These are phyloP conservation scores for Solanum lycopersicoides DNA, from an alignment of 257 asterid species.

Conservation along the genomic window DNA sequence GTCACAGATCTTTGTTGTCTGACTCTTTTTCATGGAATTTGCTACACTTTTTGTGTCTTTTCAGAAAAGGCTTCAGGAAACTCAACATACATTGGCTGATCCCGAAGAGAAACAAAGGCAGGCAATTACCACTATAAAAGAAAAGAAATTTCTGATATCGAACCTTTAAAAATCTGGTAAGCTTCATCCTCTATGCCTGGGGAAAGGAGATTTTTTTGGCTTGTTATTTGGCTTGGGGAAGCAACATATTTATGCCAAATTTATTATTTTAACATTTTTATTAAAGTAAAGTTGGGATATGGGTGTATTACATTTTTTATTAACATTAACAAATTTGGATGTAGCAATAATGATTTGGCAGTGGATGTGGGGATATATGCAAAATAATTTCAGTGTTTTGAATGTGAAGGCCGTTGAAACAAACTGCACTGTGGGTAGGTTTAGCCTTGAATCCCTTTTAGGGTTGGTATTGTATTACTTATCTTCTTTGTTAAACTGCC, in stretches of 20 bases:
- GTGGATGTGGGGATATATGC: neutral
- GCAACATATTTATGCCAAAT: neutral
- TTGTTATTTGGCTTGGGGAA: neutral
- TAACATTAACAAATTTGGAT: neutral
- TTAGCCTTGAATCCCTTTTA: no score
- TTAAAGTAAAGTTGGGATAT: neutral
- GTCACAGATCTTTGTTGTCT: neutral
- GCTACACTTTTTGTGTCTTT: neutral
- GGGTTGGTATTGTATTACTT: no score
- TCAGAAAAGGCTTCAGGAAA: slow-evolving; percentile 84
- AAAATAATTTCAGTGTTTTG: neutral
- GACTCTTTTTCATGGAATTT: neutral
- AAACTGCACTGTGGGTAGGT: no score
- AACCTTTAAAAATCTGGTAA: slow-evolving; percentile 91
- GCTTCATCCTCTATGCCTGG: slow-evolving; percentile 6
- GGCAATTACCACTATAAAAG: slow-evolving; percentile 87
- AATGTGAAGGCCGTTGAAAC: no score
- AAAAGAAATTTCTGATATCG: slow-evolving; percentile 85
- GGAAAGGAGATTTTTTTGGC: neutral
- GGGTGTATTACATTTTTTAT: neutral
- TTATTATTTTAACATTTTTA: neutral
- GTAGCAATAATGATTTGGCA: neutral
- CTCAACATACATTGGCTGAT: slow-evolving; percentile 79
- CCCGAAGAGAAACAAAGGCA: slow-evolving; percentile 85
- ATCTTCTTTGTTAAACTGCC: no score